Evolutionary conservation across 139 green algal species (phyloP).

Genomic region (Micractinium conductrix): DNA sequence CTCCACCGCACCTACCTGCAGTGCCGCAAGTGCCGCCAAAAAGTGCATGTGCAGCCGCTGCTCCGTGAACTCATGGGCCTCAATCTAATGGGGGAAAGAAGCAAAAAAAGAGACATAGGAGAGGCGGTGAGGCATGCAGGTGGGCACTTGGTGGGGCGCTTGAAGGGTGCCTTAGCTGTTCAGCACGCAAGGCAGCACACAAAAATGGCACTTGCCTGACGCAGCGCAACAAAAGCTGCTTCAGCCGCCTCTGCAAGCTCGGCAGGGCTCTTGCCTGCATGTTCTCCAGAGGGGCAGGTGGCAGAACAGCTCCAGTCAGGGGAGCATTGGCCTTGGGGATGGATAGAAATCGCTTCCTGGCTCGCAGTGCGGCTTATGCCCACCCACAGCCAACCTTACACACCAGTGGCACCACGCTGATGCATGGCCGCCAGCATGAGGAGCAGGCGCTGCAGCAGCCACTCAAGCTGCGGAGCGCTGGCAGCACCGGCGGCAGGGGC

Average conservation of each 20-base stretch:
- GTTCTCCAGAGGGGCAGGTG: too few species aligned
- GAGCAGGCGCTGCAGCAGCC: slow-evolving; percentile 3
- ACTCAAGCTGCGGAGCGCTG: neutral
- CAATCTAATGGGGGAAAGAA: neutral
- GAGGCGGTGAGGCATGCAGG: too few species aligned
- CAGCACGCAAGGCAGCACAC: too few species aligned
- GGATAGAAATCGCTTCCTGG: too few species aligned
- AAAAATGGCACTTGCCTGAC: too few species aligned
- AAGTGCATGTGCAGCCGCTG: neutral
- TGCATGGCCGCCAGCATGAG: neutral
- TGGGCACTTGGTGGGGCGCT: too few species aligned
- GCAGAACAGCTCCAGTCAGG: too few species aligned
- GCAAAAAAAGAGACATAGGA: neutral
- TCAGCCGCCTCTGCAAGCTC: neutral
- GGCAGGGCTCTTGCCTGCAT: neutral
- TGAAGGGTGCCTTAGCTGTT: too few species aligned
- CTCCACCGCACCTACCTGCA: neutral
- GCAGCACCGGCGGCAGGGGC: neutral
- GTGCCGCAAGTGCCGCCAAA: neutral
- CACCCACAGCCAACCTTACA: neutral
- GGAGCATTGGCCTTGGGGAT: too few species aligned
- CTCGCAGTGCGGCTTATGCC: too few species aligned
- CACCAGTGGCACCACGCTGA: neutral
- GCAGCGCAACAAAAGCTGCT: neutral
- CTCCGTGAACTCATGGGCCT: neutral